Evolutionary conservation across 768 basidiomycete species (phyloP).

Genomic region (Hysterangium stoloniferum): DNA sequence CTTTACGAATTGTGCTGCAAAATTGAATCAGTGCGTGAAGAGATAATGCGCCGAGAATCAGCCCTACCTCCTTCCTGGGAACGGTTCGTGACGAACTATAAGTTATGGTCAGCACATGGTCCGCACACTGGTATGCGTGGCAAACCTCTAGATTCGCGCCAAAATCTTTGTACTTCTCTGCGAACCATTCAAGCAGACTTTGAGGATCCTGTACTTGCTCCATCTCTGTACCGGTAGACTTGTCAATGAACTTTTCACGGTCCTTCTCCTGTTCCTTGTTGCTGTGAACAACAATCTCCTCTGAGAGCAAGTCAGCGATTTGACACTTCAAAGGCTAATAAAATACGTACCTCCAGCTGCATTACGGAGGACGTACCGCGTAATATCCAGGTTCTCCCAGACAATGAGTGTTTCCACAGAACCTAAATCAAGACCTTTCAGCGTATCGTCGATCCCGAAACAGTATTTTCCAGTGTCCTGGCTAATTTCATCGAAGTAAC

Average conservation of each 20-base stretch:
- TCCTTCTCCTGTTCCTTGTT: constrained; percentile 86
- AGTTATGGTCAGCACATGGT: background rate
- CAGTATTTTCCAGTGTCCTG: constrained; percentile 95
- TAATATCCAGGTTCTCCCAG: constrained; percentile 95
- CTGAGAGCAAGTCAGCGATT: constrained; percentile 29
- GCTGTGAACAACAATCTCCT: constrained; percentile 75
- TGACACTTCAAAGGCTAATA: background rate
- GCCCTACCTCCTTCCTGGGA: constrained; percentile 72
- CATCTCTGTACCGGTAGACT: constrained; percentile 94
- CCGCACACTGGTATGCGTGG: background rate
- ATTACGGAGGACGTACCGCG: constrained; percentile 81
- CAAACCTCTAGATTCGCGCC: constrained; percentile 76
- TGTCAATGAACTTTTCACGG: constrained; percentile 91
- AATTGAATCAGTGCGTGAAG: background rate
- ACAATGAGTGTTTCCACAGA: constrained; percentile 96
- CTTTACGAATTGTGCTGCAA: constrained; percentile 83
- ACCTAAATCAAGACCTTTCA: constrained; percentile 93
- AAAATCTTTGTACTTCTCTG: constrained; percentile 97
- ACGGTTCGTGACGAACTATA: constrained; percentile 80
- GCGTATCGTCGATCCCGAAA: constrained; percentile 94
- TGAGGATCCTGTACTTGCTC: constrained; percentile 78
- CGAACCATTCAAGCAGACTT: constrained; percentile 94
- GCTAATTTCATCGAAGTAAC: constrained; percentile 98
- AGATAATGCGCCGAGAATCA: background rate
- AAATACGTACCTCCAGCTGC: constrained; percentile 69